Evolutionary conservation across 2,329 filamentous ascomycete species (phyloP).

Genomic region (Neurospora crassa): DNA sequence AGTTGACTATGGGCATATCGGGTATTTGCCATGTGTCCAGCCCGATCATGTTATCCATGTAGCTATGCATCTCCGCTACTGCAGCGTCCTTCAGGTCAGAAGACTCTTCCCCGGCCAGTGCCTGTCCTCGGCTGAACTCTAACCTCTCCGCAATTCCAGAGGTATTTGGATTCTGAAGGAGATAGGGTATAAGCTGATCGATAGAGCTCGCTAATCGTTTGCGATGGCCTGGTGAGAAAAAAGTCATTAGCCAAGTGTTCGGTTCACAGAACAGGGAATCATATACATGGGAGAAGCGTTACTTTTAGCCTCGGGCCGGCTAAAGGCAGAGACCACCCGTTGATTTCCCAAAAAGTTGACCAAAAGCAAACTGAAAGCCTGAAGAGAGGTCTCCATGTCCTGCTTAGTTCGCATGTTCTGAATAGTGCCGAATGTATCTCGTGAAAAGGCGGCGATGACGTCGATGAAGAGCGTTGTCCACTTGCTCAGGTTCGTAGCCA

Average conservation of each 20-base stretch:
- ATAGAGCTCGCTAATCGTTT: conserved; percentile 34
- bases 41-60: conserved; percentile 44
- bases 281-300: conserved; percentile 7
- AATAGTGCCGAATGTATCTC: conserved; percentile 36
- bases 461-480: conserved; percentile 52
- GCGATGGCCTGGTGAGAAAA: conserved; percentile 29
- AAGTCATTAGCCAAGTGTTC: neutral
- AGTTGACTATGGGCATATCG: conserved; percentile 63
- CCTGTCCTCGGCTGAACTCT: conserved; percentile 49
- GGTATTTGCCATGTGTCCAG: conserved; percentile 44
- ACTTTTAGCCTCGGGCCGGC: conserved; percentile 44
- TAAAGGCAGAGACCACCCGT: conserved; percentile 43
- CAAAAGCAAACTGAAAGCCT: conserved; percentile 55
- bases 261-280: neutral
- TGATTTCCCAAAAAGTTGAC: conserved; percentile 52
- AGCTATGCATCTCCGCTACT: conserved; percentile 45
- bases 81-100: conserved; percentile 35
- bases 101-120: conserved; percentile 45
- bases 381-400: conserved; percentile 51
- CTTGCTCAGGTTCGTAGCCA: conserved; percentile 40
- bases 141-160: conserved; percentile 44
- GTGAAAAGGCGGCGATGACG: conserved; percentile 36
- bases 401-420: conserved; percentile 36
- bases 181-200: conserved; percentile 42
- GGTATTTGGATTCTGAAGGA: conserved; percentile 39